Evolutionary conservation across 495 filamentous ascomycete genomes (phyloP), one percentile per base, ranked within the genome.

Genomic region (Penicillium cosmopolitanum): DNA sequence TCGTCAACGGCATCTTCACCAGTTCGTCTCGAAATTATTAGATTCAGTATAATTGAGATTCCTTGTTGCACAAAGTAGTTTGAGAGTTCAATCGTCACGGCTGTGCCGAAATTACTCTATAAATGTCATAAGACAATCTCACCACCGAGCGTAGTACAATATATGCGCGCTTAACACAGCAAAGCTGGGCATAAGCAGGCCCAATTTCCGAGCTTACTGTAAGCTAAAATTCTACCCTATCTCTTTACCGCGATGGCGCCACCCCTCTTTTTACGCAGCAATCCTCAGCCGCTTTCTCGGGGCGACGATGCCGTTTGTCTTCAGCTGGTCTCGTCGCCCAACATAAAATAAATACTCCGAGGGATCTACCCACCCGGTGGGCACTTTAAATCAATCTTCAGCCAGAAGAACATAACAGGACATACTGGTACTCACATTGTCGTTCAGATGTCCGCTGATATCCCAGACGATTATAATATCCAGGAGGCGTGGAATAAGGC

Each of bases 401-500:
- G 36, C 4, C 36, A 44, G 15, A 44, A 16, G 7, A 18, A 16
- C 15, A 44, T 13, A 44, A 44, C 42, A 44, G 16, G n/a, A 16
- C 8, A 16, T 2, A 44, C 42, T 44, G 15, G 42, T 23, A 8
- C 15, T 6, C 43, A 31, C 16, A 33, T 55, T 13, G 21, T n/a
- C 35, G 15, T 18, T 44, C 42, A 46, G 1, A 63, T 63, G 61
- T 53, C 51, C 42, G 19, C 33, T 8, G 51, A 42, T 55, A 43
- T 16, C 6, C 18, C 43, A 12, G 54, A 61, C 18, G 61, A 64
- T 4, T 67, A 67, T 28, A 64, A 67, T 15, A 23, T 67, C 25
- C 65, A 64, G 31, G 65, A 61, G 36, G 65, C 61, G n/a, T 67
- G 65, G 65, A 48, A 64, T 50, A 53, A 28, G 23, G 65, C 33